phyloP scores from a whole-genome alignment of 257 asterid species.

The Solanum pinnatisectum region DNA sequence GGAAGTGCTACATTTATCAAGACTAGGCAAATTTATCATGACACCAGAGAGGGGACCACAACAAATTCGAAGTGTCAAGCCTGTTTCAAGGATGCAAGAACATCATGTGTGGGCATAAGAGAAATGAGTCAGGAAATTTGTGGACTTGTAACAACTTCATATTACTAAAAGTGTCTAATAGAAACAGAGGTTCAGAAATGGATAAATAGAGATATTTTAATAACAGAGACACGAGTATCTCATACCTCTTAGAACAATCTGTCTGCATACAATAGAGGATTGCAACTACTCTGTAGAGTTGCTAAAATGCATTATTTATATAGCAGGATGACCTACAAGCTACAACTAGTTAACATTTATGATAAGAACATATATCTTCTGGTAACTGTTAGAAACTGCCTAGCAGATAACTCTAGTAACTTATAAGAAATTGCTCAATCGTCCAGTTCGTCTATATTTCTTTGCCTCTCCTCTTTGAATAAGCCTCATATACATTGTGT shows the following conservation, averaged over 20 bases:
- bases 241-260: background rate
- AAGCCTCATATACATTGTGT: slow-evolving; percentile 68
- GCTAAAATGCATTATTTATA: background rate
- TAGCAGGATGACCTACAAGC: background rate
- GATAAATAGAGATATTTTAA: background rate
- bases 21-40: background rate
- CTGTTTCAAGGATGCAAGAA: background rate
- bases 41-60: background rate
- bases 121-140: slow-evolving; percentile 28
- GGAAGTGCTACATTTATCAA: background rate
- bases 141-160: slow-evolving; percentile 71
- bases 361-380: background rate
- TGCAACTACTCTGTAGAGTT: background rate
- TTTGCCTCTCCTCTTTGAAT: background rate
- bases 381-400: background rate
- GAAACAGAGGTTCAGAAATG: background rate
- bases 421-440: background rate
- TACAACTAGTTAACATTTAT: background rate
- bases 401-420: background rate
- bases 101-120: background rate
- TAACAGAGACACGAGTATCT: background rate
- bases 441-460: background rate
- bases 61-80: background rate
- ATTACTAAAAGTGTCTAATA: slow-evolving; percentile 45
- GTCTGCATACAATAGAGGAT: background rate